phyloP scores from a whole-genome alignment of 129 eudicot species.

The Escallonia rubra region DNA sequence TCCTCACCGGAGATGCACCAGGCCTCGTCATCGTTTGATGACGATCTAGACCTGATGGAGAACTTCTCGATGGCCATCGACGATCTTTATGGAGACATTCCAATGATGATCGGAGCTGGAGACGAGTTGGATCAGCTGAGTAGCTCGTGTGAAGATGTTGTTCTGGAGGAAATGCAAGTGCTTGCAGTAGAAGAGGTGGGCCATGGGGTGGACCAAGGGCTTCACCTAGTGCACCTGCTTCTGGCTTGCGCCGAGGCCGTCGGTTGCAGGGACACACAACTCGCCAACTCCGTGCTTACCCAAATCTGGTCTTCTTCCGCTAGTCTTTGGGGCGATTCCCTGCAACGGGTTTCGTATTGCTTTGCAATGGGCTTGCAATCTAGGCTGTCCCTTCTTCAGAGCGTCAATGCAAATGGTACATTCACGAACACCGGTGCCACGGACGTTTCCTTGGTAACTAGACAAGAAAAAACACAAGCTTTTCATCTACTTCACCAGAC shows the following conservation, averaged over 20 bases:
- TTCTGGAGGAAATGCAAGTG: neutral
- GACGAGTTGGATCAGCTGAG: conserved; percentile 10
- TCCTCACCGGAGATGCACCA: conserved; percentile 2
- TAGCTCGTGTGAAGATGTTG: conserved; percentile 18
- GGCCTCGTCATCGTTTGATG: conserved; percentile 7
- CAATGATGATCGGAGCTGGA: conserved; percentile 26
- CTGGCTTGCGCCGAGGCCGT: conserved; percentile 81
- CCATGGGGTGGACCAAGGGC: conserved; percentile 53
- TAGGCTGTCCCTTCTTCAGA: conserved; percentile 41
- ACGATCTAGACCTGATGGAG: neutral
- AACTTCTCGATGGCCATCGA: conserved; percentile 23
- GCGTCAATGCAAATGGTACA: conserved; percentile 39
- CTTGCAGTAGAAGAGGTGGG: conserved; percentile 17
- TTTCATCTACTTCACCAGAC: conserved; percentile 49
- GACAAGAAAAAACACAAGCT: conserved; percentile 48
- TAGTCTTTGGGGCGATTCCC: conserved; percentile 56
- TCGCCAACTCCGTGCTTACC: conserved; percentile 45
- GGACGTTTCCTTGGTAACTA: conserved; percentile 17
- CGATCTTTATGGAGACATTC: conserved; percentile 10
- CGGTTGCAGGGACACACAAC: conserved; percentile 61
- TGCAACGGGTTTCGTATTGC: conserved; percentile 57
- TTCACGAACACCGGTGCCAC: conserved; percentile 10
- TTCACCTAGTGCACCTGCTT: conserved; percentile 55
- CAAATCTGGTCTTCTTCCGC: conserved; percentile 49
- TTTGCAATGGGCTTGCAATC: conserved; percentile 57